These are phyloP conservation scores for Suillus plorans DNA, from an alignment of 768 basidiomycete genomes.

Conservation along the genomic window DNA sequence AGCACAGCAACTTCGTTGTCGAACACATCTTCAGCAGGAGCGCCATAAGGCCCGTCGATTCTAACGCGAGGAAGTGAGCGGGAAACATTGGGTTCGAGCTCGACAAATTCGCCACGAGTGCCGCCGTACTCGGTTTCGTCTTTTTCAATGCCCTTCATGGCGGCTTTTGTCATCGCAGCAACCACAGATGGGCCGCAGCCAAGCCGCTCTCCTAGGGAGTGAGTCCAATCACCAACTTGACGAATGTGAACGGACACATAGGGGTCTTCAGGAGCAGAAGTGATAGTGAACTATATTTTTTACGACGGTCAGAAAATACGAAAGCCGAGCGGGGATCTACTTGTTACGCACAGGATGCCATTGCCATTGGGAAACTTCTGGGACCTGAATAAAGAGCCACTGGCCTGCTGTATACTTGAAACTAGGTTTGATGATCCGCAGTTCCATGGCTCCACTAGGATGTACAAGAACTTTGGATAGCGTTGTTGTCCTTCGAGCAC, in stretches of 20 bases:
- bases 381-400: constrained; percentile 89
- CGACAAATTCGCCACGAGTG: constrained; percentile 77
- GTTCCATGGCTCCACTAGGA: constrained; percentile 90
- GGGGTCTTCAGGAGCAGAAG: constrained; percentile 91
- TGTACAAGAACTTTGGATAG: constrained; percentile 87
- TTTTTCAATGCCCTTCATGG: constrained; percentile 76
- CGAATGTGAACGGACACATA: constrained; percentile 92
- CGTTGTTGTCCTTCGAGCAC: constrained; percentile 73
- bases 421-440: constrained; percentile 87
- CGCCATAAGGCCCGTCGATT: constrained; percentile 91
- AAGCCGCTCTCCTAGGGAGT: constrained; percentile 80
- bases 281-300: constrained; percentile 78
- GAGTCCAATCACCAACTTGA: constrained; percentile 90
- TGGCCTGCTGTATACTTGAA: constrained; percentile 91
- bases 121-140: constrained; percentile 41
- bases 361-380: constrained; percentile 79
- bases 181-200: constrained; percentile 79
- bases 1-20: constrained; percentile 85
- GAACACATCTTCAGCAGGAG: constrained; percentile 91
- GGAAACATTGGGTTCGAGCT: constrained; percentile 59
- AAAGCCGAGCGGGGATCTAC: background rate
- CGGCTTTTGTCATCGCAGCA: constrained; percentile 73
- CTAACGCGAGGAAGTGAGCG: constrained; percentile 66
- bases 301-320: background rate
- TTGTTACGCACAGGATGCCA: constrained; percentile 89